Evolutionary conservation across 768 basidiomycete genomes (phyloP), one percentile per base, ranked within the genome.

Genomic region (Nidularia sp.): DNA sequence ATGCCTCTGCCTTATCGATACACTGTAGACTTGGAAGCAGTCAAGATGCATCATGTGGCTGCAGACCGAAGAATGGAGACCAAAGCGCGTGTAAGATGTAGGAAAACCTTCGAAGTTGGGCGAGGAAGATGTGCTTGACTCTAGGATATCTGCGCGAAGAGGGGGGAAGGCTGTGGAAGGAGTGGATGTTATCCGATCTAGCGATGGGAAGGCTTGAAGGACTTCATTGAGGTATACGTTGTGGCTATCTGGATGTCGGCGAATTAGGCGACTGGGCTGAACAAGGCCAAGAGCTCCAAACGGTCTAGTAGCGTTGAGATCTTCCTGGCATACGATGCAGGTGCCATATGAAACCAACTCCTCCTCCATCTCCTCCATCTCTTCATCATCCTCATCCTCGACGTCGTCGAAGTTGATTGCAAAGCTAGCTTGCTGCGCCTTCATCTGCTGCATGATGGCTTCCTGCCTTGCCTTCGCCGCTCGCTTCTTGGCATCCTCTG

Each of bases 251-350:
- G 86, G 89, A 57, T 88, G 86, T 36, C 82, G 81, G 45, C 96
- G 81, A 13, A 98, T 75, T 43, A 94, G 70, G 45, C 89, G 79
- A 65, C 94, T 95, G 0, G 95, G 88, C 61, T 98, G 96, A 5
- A 99, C 64, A 45, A 95, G 72, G 1, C 90, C 92, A 13, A 99
- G 80, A 32, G 83, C 81, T 4, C 97, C 97, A 66, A 97, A 98
- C 0, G 90, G 74, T 54, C 80, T 78, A 12, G 77, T 69, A 2
- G 78, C 63, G 57, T 83, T 88, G 48, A 98, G 80, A 54, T 94
- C 91, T 63, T 98, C 97, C 64, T 98, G 97, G 59, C 97, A 99
- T 7, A 98, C 94, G 55, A 99, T 98, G 64, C 97, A 99, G n/a
- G 87, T 88, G 2, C 96, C 96, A 54, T 85, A 87, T 9, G 86